Base-by-base conservation (phyloP, 768 basidiomycete species). In the Suillus variegatus region DNA sequence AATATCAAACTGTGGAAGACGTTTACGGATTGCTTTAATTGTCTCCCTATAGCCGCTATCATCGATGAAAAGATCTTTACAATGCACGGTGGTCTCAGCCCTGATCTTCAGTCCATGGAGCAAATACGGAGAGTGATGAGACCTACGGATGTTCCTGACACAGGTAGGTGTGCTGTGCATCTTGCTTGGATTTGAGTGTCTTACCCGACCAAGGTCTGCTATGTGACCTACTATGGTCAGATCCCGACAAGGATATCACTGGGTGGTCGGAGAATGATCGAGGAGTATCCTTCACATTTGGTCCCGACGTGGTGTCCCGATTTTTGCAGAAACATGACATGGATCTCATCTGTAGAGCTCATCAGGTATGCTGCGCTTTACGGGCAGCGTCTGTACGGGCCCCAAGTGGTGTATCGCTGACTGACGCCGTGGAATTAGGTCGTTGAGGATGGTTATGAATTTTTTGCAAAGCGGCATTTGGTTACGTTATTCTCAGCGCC, bases 1-100 rank as follows among this genome's bases (percentile, higher is more conserved):
- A 99, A 99, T 85, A 99, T 99, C 87, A 99, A 99, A 80, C 86
- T 98, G 76, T 99, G 97, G 97, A 99, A 99, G 86, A 99, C 97
- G 43, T 99, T 99, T 80, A 99, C 97, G 66, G 97, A 99, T 78
- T 98, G 97, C 82, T 99, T 99, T 87, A 99, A 99, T 83, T 99
- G 97, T 78, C 83, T 98, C 70, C 97, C 97, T 44, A 98, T 99
- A 77, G 97, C 97, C 57, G 97, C 97, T 72, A 98, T 99, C 80
- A 98, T 99, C 77, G 97, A 99, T 81, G 97, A 99, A 81, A 99
- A 99, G 84, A 99, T 99, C 77, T 98, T 99, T 80, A 97, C 95
- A 60, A 99, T 99, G 97, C 97, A 99, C 74, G 97, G 97, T 63
- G 97, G 97, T 60, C 84, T 98, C 70, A 95, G 93, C 78, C 97